A percentile compares a stretch with the other conserved stretches of the same genome.
phyloP scores from a whole-genome alignment of 2,329 filamentous ascomycete species.

The Penicillium paneum region DNA sequence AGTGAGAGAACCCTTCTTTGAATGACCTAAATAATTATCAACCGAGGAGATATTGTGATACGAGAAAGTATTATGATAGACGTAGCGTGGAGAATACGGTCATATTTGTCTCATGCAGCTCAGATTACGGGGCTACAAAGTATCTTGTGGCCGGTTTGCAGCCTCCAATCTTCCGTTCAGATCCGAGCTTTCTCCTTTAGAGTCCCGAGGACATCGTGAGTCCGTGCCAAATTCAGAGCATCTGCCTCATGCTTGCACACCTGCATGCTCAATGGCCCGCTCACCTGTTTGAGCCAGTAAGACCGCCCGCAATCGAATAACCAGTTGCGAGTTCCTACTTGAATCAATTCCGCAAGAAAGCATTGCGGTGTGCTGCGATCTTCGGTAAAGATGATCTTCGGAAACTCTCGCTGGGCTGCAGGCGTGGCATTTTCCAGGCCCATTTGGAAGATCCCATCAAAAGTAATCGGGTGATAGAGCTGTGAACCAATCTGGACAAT shows the following conservation, averaged over 20 bases:
- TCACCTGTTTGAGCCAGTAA: conserved; percentile 32
- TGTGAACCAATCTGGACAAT: conserved; percentile 31
- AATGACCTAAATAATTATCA: neutral
- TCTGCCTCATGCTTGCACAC: conserved; percentile 27
- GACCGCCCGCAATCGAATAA: conserved; percentile 33
- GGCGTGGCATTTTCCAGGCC: conserved; percentile 21
- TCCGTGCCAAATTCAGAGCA: conserved; percentile 20
- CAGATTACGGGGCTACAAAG: neutral
- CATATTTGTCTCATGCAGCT: neutral
- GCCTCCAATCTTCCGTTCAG: neutral
- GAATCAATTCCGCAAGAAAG: conserved; percentile 33
- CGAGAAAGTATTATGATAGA: neutral
- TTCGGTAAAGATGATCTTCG: conserved; percentile 28
- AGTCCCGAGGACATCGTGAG: conserved; percentile 21
- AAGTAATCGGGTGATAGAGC: conserved; percentile 29
- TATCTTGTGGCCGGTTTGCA: neutral
- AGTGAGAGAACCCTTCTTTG: neutral
- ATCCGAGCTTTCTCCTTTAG: conserved; percentile 20
- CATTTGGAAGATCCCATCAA: conserved; percentile 26
- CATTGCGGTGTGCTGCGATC: conserved; percentile 27
- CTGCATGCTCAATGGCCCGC: conserved; percentile 29
- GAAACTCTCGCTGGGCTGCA: conserved; percentile 21
- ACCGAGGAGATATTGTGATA: neutral
- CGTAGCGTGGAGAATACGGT: neutral
- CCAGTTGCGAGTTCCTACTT: conserved; percentile 33